Conservation (phyloP, 1,284 basidiomycete genomes). For the Gastroboletus turbinatus region DNA sequence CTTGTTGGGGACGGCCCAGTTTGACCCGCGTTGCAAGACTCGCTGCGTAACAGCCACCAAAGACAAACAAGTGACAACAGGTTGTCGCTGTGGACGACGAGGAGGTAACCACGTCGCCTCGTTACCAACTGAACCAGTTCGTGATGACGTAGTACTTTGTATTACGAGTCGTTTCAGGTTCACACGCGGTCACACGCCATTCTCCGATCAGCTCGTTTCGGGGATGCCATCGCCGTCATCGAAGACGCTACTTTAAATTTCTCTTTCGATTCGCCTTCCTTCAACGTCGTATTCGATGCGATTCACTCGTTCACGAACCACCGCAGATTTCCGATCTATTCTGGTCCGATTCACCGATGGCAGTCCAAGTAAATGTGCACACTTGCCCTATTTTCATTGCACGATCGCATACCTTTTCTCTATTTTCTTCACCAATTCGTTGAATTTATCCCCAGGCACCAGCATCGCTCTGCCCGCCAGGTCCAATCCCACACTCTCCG, state of each 20-base stretch:
- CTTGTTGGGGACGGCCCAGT: neutral
- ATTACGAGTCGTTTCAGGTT: neutral
- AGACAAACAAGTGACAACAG: conserved; percentile 23
- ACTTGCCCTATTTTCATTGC: too few species aligned
- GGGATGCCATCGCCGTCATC: too few species aligned
- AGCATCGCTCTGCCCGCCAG: conserved; percentile 77
- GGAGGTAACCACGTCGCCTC: neutral
- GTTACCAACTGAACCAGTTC: neutral
- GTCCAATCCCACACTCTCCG: conserved; percentile 80
- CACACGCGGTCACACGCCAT: too few species aligned
- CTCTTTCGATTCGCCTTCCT: too few species aligned
- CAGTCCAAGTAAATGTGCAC: too few species aligned
- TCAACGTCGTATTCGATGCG: too few species aligned
- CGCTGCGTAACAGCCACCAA: conserved; percentile 20
- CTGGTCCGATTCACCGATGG: too few species aligned
- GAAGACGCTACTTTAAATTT: too few species aligned
- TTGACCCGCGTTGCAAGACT: conserved; percentile 12
- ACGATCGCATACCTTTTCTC: conserved; percentile 32
- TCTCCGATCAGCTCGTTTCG: too few species aligned
- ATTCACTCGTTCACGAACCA: too few species aligned
- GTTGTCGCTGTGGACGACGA: neutral
- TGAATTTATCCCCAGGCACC: conserved; percentile 48
- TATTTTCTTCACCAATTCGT: conserved; percentile 41
- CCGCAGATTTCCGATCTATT: too few species aligned
- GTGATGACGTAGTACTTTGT: too few species aligned